Conservation (phyloP, 768 basidiomycete genomes). For the Russula vinacea region DNA sequence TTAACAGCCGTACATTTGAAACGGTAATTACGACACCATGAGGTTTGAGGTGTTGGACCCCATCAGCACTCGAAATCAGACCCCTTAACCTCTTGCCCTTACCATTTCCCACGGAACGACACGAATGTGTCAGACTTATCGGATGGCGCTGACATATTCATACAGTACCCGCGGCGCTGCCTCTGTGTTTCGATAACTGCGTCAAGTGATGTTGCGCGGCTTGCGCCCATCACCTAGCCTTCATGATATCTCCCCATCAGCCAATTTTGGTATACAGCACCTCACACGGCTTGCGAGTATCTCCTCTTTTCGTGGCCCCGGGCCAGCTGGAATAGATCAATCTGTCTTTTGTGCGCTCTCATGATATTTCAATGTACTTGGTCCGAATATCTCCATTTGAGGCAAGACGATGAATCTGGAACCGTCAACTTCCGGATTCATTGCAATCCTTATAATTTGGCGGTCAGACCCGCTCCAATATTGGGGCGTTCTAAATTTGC, state of each 20-base stretch:
- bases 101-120: neutral
- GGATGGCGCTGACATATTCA: conserved; percentile 5
- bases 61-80: neutral
- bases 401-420: conserved; percentile 1
- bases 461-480: neutral
- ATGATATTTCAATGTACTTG: neutral
- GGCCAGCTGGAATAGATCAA: conserved; percentile 13
- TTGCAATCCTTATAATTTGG: neutral
- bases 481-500: neutral
- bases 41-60: neutral
- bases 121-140: conserved; percentile 1
- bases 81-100: neutral
- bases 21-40: conserved; percentile 7
- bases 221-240: conserved; percentile 26
- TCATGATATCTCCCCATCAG: conserved; percentile 14
- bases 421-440: conserved; percentile 1
- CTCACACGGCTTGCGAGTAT: conserved; percentile 17
- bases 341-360: conserved; percentile 13
- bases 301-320: conserved; percentile 17
- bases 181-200: conserved; percentile 13
- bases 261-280: conserved; percentile 12
- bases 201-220: conserved; percentile 16
- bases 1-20: neutral
- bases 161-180: conserved; percentile 19
- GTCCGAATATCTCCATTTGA: conserved; percentile 24